A percentile compares a stretch with the other conserved stretches of the same genome.
These are phyloP conservation scores for Ehretia macrophylla DNA, from an alignment of 257 asterid genomes.

Conservation along the genomic window DNA sequence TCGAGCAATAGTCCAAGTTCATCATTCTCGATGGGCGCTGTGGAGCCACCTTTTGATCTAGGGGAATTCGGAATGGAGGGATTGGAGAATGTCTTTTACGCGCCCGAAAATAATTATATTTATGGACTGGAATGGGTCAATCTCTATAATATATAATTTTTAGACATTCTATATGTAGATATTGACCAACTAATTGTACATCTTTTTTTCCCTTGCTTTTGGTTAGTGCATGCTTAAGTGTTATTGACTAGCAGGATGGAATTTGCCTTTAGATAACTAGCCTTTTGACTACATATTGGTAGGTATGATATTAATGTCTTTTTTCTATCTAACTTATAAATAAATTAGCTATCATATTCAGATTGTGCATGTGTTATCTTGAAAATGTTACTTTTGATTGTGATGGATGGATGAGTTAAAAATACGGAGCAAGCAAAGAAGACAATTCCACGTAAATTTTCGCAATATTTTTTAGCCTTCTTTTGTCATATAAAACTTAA, in stretches of 20 bases:
- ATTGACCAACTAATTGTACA: constrained; percentile 18
- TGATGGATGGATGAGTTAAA: too few species aligned
- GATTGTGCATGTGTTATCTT: background rate
- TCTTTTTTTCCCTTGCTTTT: constrained; percentile 21
- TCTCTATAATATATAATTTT: constrained; percentile 15
- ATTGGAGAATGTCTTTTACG: constrained; percentile 37
- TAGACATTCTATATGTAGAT: constrained; percentile 10
- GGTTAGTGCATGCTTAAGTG: constrained; percentile 12
- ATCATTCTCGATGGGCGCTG: constrained; percentile 35
- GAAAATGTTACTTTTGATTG: too few species aligned
- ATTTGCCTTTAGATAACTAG: background rate
- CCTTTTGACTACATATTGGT: constrained; percentile 2
- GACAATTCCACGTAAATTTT: too few species aligned
- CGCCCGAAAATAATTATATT: constrained; percentile 21
- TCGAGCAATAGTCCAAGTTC: constrained; percentile 52
- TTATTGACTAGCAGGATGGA: constrained; percentile 5
- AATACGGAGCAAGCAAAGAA: too few species aligned
- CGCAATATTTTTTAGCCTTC: too few species aligned
- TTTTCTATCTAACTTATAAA: background rate
- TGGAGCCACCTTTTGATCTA: constrained; percentile 36
- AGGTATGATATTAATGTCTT: too few species aligned
- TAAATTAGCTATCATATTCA: background rate
- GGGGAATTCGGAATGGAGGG: constrained; percentile 49
- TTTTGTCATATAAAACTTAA: too few species aligned
- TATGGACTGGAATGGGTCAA: constrained; percentile 29